Conservation (phyloP, 352 stramenopile genomes). For the Pythium insidiosum region DNA sequence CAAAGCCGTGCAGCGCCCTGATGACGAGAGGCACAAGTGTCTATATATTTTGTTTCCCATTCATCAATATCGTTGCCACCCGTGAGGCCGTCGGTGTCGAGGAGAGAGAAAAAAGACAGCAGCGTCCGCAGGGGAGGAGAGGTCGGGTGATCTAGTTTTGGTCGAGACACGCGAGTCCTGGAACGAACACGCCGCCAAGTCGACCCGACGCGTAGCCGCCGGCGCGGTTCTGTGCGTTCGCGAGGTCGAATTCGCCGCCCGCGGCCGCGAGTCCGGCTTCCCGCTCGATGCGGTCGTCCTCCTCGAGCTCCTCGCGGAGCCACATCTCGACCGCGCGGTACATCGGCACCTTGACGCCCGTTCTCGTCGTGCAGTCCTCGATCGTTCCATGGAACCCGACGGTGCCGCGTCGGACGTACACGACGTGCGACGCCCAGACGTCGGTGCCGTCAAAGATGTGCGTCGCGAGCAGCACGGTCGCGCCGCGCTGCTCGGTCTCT, state of each 20-base stretch:
- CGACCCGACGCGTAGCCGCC: slow-evolving; percentile 65
- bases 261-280: slow-evolving; percentile 31
- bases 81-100: no score
- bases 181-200: slow-evolving; percentile 37
- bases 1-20: no score
- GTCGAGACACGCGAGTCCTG: no score
- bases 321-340: slow-evolving; percentile 89
- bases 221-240: slow-evolving; percentile 67
- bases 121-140: no score
- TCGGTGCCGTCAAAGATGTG: slow-evolving; percentile 99
- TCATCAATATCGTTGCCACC: no score
- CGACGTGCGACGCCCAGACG: slow-evolving; percentile 92
- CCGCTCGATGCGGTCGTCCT: slow-evolving; percentile 64
- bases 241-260: slow-evolving; percentile 34
- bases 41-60: no score
- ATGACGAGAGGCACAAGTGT: no score
- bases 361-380: slow-evolving; percentile 61
- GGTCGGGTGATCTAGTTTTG: no score
- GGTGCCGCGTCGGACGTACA: slow-evolving; percentile 81
- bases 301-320: slow-evolving; percentile 87
- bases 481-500: slow-evolving; percentile 46
- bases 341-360: slow-evolving; percentile 71
- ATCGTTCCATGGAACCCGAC: slow-evolving; percentile 52
- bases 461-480: slow-evolving; percentile 75
- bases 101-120: no score